Conservation (phyloP, 2,329 filamentous ascomycete species). For the Pseudopithomyces maydicus region DNA sequence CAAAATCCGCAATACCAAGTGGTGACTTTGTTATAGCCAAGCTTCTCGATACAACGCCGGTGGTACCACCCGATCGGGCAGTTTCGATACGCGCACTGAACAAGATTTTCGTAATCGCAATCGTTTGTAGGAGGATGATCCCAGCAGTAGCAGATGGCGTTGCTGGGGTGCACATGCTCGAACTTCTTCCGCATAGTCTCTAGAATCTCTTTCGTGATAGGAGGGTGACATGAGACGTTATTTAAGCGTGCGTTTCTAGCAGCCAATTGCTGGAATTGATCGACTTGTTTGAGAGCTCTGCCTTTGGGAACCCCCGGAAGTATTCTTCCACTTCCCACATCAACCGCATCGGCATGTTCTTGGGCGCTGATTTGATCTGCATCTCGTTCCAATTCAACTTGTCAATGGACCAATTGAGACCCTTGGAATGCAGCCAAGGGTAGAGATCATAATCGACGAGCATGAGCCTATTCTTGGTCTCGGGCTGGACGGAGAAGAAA, state of each 20-base stretch:
- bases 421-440: conserved; percentile 14
- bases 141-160: conserved; percentile 28
- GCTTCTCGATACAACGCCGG: conserved; percentile 24
- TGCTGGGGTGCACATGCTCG: not conserved
- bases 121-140: not conserved
- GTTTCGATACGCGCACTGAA: conserved; percentile 23
- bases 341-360: conserved; percentile 17
- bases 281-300: conserved; percentile 20
- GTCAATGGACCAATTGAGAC: not conserved
- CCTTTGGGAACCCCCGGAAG: conserved; percentile 14
- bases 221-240: not conserved
- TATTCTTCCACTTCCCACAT: conserved; percentile 13
- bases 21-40: conserved; percentile 22
- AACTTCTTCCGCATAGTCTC: conserved; percentile 14
- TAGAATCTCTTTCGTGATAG: conserved; percentile 6
- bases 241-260: not conserved
- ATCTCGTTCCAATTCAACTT: not conserved
- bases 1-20: conserved; percentile 34
- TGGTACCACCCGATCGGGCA: conserved; percentile 28
- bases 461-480: conserved; percentile 27
- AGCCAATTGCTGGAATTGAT: not conserved
- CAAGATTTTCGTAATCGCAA: not conserved
- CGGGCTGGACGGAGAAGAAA: conserved; percentile 18
- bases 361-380: not conserved
- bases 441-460: conserved; percentile 28